Evolutionary conservation across 2,329 filamentous ascomycete species (phyloP).

Genomic region (Coniosporium uncinatum): DNA sequence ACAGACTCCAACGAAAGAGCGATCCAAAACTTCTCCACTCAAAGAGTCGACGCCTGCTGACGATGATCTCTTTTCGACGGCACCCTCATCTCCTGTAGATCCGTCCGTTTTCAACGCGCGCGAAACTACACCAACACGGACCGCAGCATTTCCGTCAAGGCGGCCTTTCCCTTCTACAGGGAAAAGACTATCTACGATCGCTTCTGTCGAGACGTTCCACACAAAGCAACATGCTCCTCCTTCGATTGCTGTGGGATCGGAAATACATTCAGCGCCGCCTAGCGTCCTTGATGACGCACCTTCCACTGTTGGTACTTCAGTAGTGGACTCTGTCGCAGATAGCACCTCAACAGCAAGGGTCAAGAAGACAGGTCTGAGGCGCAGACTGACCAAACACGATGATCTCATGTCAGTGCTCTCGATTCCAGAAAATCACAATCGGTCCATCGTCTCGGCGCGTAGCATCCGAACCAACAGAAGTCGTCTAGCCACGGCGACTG

Average conservation of each 20-base stretch:
- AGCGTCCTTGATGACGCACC: too few relatives aligned
- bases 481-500: conserved; percentile 59
- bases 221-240: conserved; percentile 20
- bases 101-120: conserved; percentile 20
- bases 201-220: conserved; percentile 47
- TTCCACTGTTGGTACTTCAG: conserved; percentile 19
- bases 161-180: conserved; percentile 46
- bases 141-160: conserved; percentile 28
- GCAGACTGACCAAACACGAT: conserved; percentile 83
- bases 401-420: conserved; percentile 94
- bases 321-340: conserved; percentile 6
- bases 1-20: conserved; percentile 32
- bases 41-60: conserved; percentile 14
- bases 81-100: conserved; percentile 26
- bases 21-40: conserved; percentile 20
- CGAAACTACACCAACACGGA: conserved; percentile 20
- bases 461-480: conserved; percentile 73
- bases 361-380: conserved; percentile 53
- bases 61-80: conserved; percentile 19
- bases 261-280: conserved; percentile 6
- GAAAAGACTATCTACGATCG: conserved; percentile 52
- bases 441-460: conserved; percentile 62
- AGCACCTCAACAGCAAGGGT: conserved; percentile 22
- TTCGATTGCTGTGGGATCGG: conserved; percentile 16
- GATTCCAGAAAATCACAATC: conserved; percentile 48